These are phyloP conservation scores for Hevea brasiliensis DNA, from an alignment of 345 rosid genomes.

Conservation along the genomic window DNA sequence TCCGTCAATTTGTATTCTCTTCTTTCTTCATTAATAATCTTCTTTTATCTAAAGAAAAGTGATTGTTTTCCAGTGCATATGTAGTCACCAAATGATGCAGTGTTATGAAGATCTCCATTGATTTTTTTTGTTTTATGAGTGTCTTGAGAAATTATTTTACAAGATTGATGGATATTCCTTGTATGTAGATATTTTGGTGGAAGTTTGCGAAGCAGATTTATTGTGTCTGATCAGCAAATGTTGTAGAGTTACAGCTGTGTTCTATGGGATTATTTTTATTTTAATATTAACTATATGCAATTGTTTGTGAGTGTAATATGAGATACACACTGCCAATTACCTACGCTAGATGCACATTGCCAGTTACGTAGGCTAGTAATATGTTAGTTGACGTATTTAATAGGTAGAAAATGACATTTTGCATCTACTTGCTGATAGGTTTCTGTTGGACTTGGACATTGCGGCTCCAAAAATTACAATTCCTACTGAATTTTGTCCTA, in stretches of 20 bases:
- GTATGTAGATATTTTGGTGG: not conserved
- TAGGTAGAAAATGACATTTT: not conserved
- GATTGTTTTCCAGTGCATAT: not conserved
- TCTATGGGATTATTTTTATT: not conserved
- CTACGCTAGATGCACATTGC: not conserved
- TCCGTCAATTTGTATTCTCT: not conserved
- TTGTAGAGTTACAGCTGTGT: constrained; percentile 13
- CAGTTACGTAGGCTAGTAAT: not conserved
- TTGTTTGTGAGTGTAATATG: not conserved
- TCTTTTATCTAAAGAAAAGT: not conserved
- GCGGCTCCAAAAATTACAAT: constrained; percentile 98
- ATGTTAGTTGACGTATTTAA: not conserved
- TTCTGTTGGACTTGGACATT: constrained; percentile 89
- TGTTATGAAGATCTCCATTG: constrained; percentile 14
- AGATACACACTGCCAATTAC: not conserved
- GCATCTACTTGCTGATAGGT: constrained; percentile 50
- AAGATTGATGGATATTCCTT: not conserved
- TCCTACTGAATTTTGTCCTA: constrained; percentile 86
- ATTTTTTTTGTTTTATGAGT: not conserved
- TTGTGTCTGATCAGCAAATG: not conserved
- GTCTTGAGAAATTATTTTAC: not conserved
- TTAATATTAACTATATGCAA: not conserved
- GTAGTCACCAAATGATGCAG: not conserved
- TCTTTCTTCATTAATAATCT: not conserved
- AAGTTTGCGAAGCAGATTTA: not conserved